Percentiles rank a stretch among this genome's conserved stretches.
Evolutionary conservation across 176 grass and related monocot genomes (phyloP).

Genomic region (Metroxylon sagu): DNA sequence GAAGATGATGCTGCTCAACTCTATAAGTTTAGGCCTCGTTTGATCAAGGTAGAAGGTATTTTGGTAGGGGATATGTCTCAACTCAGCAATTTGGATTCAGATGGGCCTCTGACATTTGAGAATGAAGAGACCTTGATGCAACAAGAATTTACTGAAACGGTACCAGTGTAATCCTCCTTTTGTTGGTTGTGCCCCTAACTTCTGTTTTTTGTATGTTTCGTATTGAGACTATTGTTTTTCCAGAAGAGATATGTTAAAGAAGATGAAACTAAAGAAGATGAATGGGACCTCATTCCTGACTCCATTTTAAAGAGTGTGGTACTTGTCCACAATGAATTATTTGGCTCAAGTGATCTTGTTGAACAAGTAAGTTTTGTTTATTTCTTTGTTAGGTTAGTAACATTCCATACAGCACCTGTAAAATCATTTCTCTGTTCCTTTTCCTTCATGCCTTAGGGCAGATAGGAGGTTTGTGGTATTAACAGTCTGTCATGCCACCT

Average conservation of each 20-base stretch:
- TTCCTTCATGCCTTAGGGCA: too few species aligned
- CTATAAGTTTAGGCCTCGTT: conserved; percentile 71
- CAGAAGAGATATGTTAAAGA: conserved; percentile 40
- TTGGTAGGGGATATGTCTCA: conserved; percentile 44
- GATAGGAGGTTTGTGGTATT: too few species aligned
- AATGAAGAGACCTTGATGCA: conserved; percentile 51
- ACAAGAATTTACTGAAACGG: conserved; percentile 48
- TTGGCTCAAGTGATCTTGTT: conserved; percentile 64
- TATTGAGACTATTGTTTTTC: conserved; percentile 16
- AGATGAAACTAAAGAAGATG: conserved; percentile 39
- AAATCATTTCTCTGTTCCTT: too few species aligned
- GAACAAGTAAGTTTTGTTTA: conserved; percentile 44
- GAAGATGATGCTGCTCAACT: conserved; percentile 47
- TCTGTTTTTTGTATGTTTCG: conserved; percentile 9
- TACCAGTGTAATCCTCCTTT: conserved; percentile 14
- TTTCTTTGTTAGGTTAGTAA: background rate
- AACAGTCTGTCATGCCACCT: too few species aligned
- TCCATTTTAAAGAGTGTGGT: conserved; percentile 55
- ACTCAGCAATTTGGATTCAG: conserved; percentile 39
- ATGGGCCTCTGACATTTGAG: conserved; percentile 24
- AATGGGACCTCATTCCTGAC: conserved; percentile 63
- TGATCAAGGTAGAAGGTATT: conserved; percentile 57
- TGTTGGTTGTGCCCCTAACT: conserved; percentile 4
- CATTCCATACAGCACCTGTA: too few species aligned
- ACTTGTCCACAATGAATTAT: conserved; percentile 60